These are phyloP conservation scores for Ilex aquifolium DNA, from an alignment of 257 asterid species.

Conservation along the genomic window DNA sequence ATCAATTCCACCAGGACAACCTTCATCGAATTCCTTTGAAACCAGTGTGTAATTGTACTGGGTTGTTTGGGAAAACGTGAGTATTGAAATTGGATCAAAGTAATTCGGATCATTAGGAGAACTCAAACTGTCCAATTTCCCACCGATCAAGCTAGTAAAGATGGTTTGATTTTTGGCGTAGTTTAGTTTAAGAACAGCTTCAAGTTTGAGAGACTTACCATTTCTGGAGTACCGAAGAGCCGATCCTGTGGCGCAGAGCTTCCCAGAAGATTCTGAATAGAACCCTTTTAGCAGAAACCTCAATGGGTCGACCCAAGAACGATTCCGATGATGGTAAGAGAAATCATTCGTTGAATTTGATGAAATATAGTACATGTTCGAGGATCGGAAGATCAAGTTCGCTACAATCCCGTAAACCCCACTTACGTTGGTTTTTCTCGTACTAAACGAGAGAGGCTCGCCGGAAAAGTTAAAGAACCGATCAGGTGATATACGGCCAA, in stretches of 20 bases:
- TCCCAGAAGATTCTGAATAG: slow-evolving; percentile 46
- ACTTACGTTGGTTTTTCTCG: slow-evolving; percentile 17
- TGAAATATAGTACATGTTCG: background rate
- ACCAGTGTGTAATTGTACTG: slow-evolving; percentile 39
- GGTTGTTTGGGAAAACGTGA: slow-evolving; percentile 21
- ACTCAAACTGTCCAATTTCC: slow-evolving; percentile 35
- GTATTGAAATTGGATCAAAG: slow-evolving; percentile 42
- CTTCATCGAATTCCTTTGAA: slow-evolving; percentile 5
- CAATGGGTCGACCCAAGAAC: slow-evolving; percentile 5
- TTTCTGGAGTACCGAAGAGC: slow-evolving; percentile 17
- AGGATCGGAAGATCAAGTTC: slow-evolving; percentile 19
- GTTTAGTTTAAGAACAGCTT: slow-evolving; percentile 41
- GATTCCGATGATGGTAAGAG: slow-evolving; percentile 8
- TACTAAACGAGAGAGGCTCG: background rate
- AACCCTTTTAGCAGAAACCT: slow-evolving; percentile 38
- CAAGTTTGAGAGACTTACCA: slow-evolving; percentile 26
- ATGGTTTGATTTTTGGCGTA: slow-evolving; percentile 24
- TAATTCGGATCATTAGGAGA: slow-evolving; percentile 17
- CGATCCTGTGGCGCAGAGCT: slow-evolving; percentile 59
- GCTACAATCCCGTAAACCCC: slow-evolving; percentile 42
- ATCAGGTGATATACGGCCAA: slow-evolving; percentile 6
- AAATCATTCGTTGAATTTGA: slow-evolving; percentile 14
- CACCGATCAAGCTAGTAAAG: slow-evolving; percentile 32
- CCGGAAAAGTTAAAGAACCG: background rate
- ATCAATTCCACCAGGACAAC: slow-evolving; percentile 10